These are phyloP conservation scores for Pyropia haitanensis DNA, from an alignment of 23 red algal genomes.

Conservation along the genomic window DNA sequence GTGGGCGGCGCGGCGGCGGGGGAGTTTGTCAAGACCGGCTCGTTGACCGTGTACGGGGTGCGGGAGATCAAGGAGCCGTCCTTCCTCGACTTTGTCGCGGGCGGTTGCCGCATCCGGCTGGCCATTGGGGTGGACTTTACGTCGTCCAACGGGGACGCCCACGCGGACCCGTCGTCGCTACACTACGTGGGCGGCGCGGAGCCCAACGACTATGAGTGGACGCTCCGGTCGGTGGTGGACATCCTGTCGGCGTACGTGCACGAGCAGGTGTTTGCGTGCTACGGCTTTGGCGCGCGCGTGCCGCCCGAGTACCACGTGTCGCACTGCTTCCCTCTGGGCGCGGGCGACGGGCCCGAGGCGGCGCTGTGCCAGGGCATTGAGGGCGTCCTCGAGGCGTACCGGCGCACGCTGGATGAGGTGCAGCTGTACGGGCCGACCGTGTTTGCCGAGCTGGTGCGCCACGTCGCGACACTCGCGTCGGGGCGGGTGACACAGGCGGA, in stretches of 20 bases:
- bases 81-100: slow-evolving; percentile 58
- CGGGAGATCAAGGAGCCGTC: slow-evolving; percentile 24
- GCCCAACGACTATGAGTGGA: slow-evolving; percentile 69
- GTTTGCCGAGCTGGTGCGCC: slow-evolving; percentile 55
- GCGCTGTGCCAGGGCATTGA: slow-evolving; percentile 42
- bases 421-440: slow-evolving; percentile 76
- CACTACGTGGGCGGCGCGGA: slow-evolving; percentile 31
- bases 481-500: slow-evolving; percentile 22
- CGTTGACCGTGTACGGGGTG: no score
- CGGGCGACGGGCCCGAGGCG: slow-evolving; percentile 11
- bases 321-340: slow-evolving; percentile 69
- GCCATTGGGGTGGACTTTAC: slow-evolving; percentile 71
- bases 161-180: slow-evolving; percentile 13
- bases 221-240: slow-evolving; percentile 56
- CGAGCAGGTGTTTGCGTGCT: slow-evolving; percentile 63
- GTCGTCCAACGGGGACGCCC: slow-evolving; percentile 67
- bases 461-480: slow-evolving; percentile 35
- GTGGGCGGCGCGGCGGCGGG: no score
- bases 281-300: slow-evolving; percentile 82
- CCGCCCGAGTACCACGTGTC: slow-evolving; percentile 49
- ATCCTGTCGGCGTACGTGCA: slow-evolving; percentile 55
- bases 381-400: slow-evolving; percentile 55
- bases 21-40: no score
- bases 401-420: slow-evolving; percentile 29
- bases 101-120: slow-evolving; percentile 54